Evolutionary conservation across 805 yeast genomes (phyloP).

Genomic region (Candida ipomoeae): DNA sequence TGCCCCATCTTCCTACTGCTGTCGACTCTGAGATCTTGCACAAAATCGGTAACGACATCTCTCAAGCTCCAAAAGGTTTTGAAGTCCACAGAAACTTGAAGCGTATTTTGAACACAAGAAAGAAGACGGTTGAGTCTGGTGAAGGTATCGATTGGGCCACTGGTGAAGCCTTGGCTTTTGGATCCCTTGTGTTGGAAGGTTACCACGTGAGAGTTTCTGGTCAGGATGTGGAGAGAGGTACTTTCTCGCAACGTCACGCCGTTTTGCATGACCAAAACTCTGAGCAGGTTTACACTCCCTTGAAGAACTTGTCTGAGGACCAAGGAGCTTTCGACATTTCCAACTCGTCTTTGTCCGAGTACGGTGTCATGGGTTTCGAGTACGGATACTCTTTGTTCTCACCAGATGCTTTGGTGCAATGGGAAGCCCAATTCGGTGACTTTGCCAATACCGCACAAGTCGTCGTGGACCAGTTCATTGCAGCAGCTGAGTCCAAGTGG

Average conservation of each 20-base stretch:
- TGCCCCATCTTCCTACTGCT: constrained; percentile 95
- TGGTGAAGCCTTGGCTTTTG: constrained; percentile 98
- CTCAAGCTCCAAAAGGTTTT: constrained; percentile 83
- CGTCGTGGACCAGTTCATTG: constrained; percentile 91
- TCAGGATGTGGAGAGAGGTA: constrained; percentile 99
- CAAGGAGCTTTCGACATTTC: constrained; percentile 86
- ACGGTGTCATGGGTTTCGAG: constrained; percentile 99
- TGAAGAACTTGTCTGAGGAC: constrained; percentile 69
- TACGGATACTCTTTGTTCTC: constrained; percentile 97
- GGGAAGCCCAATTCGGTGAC: constrained; percentile 99
- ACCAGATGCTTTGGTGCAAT: constrained; percentile 93
- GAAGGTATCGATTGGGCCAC: constrained; percentile 99
- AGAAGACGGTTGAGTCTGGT: constrained; percentile 82
- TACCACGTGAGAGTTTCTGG: constrained; percentile 96
- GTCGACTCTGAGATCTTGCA: constrained; percentile 68
- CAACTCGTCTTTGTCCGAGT: constrained; percentile 95
- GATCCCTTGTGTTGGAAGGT: constrained; percentile 88
- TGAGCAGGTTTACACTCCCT: constrained; percentile 80
- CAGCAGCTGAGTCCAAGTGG: constrained; percentile 98
- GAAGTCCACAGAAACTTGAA: constrained; percentile 92
- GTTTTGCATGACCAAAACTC: constrained; percentile 93
- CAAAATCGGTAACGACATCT: constrained; percentile 71
- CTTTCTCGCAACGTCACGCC: constrained; percentile 99
- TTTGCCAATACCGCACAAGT: constrained; percentile 99
- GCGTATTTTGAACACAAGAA: constrained; percentile 85